These are phyloP conservation scores for Apiotrichum gracile DNA, from an alignment of 1,284 basidiomycete genomes.

Conservation along the genomic window DNA sequence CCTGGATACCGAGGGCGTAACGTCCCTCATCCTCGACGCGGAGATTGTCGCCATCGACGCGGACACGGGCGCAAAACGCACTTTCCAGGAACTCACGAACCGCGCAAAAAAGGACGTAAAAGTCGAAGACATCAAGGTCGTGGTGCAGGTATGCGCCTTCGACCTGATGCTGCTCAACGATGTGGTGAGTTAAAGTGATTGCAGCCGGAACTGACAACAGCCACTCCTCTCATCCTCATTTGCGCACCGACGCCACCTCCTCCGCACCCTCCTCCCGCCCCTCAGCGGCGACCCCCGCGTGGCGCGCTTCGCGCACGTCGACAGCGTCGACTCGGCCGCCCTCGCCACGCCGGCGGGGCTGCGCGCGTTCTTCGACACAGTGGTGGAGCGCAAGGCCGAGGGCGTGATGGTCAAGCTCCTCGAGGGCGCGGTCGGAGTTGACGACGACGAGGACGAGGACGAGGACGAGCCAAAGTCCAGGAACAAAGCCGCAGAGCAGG, in stretches of 20 bases:
- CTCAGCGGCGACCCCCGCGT: slow-evolving; percentile 47
- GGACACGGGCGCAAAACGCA: slow-evolving; percentile 74
- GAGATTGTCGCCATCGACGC: slow-evolving; percentile 96
- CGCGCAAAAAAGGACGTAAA: slow-evolving; percentile 97
- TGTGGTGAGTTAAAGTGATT: slow-evolving; percentile 56
- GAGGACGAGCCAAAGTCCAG: too few species aligned
- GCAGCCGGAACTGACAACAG: slow-evolving; percentile 44
- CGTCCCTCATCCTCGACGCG: slow-evolving; percentile 88
- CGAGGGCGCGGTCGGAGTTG: slow-evolving; percentile 42
- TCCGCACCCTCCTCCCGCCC: slow-evolving; percentile 56
- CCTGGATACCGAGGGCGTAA: slow-evolving; percentile 35
- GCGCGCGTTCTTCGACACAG: slow-evolving; percentile 70
- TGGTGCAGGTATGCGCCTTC: slow-evolving; percentile 92
- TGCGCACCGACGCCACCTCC: slow-evolving; percentile 61
- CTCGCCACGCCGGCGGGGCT: slow-evolving; percentile 50
- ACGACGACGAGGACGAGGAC: slow-evolving; percentile 26
- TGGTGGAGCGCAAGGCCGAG: slow-evolving; percentile 77
- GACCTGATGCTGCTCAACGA: slow-evolving; percentile 93
- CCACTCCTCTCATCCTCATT: slow-evolving; percentile 66
- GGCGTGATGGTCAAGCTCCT: slow-evolving; percentile 89
- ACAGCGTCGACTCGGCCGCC: slow-evolving; percentile 64
- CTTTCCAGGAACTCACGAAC: slow-evolving; percentile 94
- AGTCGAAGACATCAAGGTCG: slow-evolving; percentile 90
- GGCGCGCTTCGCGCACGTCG: slow-evolving; percentile 70
- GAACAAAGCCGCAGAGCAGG: neutral